Percentiles rank a stretch among this genome's conserved stretches.
phyloP scores from a whole-genome alignment of 2,329 filamentous ascomycete species.

The Calonectria pseudoturangicola region DNA sequence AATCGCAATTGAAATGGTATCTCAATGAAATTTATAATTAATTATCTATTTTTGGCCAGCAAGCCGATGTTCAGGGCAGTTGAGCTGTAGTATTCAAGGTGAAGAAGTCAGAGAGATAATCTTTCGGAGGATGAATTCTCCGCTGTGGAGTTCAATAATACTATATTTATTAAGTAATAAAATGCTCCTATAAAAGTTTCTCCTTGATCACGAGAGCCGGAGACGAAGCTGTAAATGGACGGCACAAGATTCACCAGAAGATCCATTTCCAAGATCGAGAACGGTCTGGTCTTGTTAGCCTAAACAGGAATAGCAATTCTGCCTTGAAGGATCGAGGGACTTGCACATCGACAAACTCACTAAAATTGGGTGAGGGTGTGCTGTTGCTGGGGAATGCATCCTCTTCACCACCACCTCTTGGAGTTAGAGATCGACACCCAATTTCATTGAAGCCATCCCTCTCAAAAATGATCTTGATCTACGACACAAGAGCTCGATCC shows the following conservation, averaged over 20 bases:
- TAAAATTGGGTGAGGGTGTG: conserved; percentile 10
- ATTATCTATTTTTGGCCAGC: no score
- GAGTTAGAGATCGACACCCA: neutral
- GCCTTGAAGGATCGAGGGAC: neutral
- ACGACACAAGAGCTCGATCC: neutral
- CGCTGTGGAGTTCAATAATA: no score
- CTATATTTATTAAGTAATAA: no score
- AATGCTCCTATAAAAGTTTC: no score
- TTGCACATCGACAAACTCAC: neutral
- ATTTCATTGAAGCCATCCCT: neutral
- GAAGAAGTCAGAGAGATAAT: no score
- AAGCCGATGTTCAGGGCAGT: no score
- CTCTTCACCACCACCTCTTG: neutral
- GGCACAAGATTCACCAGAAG: neutral
- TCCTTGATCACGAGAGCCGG: neutral
- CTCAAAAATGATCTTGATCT: neutral
- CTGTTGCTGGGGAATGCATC: neutral
- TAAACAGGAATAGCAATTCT: neutral
- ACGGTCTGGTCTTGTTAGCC: neutral
- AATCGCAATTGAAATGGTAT: no score
- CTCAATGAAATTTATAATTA: no score
- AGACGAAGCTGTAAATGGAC: neutral
- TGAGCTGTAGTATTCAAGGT: no score
- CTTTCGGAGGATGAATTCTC: no score
- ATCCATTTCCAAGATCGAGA: neutral